Percentiles rank a stretch among this genome's conserved stretches.
Evolutionary conservation across 192 early-diverging fungal species (phyloP).

Genomic region (Obelidium mucronatum): DNA sequence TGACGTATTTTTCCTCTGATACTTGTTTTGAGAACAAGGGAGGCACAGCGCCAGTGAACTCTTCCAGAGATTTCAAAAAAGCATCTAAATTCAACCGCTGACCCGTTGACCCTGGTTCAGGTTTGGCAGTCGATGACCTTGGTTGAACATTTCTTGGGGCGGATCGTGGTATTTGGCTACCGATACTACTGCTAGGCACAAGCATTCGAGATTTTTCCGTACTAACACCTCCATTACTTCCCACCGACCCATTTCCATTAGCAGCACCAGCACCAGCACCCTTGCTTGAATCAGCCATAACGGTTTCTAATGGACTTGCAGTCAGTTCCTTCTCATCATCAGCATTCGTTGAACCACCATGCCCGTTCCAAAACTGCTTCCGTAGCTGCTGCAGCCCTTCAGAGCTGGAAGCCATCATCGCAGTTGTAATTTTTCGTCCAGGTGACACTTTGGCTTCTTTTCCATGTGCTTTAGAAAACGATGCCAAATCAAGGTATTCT

Average conservation of each 20-base stretch:
- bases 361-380: conserved; percentile 29
- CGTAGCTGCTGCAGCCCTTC: conserved; percentile 47
- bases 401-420: conserved; percentile 26
- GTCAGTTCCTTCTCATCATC: background rate
- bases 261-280: background rate
- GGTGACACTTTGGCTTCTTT: conserved; percentile 46
- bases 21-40: conserved; percentile 74
- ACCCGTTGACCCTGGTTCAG: background rate
- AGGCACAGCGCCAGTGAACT: conserved; percentile 60
- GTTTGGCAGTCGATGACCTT: background rate
- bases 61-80: conserved; percentile 70
- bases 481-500: conserved; percentile 64
- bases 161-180: background rate
- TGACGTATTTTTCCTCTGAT: conserved; percentile 78
- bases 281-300: background rate
- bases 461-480: conserved; percentile 24
- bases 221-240: background rate
- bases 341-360: conserved; percentile 27
- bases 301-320: background rate
- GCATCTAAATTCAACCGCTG: conserved; percentile 57
- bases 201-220: background rate
- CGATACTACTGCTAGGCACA: background rate
- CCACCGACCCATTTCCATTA: background rate
- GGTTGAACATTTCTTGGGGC: background rate
- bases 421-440: conserved; percentile 34